Evolutionary conservation across 495 filamentous ascomycete species (phyloP), one percentile per base, ranked within the genome.

Genomic region (Saxispiralis lemnorum): DNA sequence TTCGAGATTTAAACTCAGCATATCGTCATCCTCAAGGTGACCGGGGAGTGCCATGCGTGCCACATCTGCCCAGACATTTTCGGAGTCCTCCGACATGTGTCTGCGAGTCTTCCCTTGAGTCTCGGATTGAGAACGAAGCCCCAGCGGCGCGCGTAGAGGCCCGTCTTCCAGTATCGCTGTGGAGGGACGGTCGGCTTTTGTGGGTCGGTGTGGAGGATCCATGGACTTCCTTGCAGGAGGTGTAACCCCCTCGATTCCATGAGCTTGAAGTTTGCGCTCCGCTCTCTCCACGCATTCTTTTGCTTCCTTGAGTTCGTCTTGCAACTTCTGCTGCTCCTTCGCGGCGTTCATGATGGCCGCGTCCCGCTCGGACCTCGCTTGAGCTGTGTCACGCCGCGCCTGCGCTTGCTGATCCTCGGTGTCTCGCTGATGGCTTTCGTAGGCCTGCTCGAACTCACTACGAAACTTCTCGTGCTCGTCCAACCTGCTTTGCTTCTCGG

Each of bases 161-260:
- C 16, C 37, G 13, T n/a, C 18, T 20, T 45, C 43, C 12, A 43
- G 15, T 2, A 44, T 24, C 0, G 44, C 31, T 14, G 44, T 43
- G 36, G 46, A 19, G 16, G 40, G 35, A 15, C 57, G 51, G 37
- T 52, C 49, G 7, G 48, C 55, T 45, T 56, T 57, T 48, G 45
- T 56, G 21, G 47, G 42, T 7, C 40, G 47, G n/a, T 38, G 50
- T 19, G 35, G 39, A 2, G 45, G 41, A 30, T 54, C 44, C 13
- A 24, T 43, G 39, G 46, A 33, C 31, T 47, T 44, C 9, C 35
- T 42, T 20, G 33, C 30, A 15, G 35, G 17, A 13, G 47, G 51
- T 6, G 48, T 54, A 18, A 41, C 38, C 24, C 31, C 48, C 1
- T 19, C 35, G 7, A n/a, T 17, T 7, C 14, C 15, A 17, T 16